A percentile compares a stretch with the other conserved stretches of the same genome.
Evolutionary conservation across 352 stramenopile species (phyloP).

Genomic region (Pythium plurisporium): DNA sequence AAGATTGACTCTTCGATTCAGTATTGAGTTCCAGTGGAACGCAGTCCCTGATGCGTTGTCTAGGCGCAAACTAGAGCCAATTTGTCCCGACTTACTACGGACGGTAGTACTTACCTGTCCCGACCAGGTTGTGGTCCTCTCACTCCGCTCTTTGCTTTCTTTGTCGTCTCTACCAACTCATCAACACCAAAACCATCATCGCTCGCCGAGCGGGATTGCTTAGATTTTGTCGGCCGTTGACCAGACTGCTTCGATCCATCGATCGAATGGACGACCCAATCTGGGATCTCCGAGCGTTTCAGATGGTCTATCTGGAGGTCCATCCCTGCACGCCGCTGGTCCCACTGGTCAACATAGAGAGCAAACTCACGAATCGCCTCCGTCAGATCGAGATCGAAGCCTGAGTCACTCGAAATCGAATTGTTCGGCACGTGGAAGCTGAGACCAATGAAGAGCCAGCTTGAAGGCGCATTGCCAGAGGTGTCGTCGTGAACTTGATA

Average conservation of each 20-base stretch:
- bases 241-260: conserved; percentile 10
- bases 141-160: conserved; percentile 7
- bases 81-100: too few species aligned
- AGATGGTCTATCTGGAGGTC: conserved; percentile 80
- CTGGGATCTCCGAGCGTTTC: conserved; percentile 40
- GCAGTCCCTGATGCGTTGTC: background rate
- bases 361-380: conserved; percentile 74
- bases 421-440: conserved; percentile 49
- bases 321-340: conserved; percentile 66
- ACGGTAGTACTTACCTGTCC: too few species aligned
- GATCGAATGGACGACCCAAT: conserved; percentile 54
- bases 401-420: background rate
- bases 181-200: background rate
- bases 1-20: background rate
- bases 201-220: conserved; percentile 1
- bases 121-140: too few species aligned
- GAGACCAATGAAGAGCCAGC: conserved; percentile 76
- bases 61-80: too few species aligned
- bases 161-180: background rate
- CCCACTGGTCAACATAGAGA: conserved; percentile 71
- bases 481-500: conserved; percentile 47
- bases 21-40: background rate
- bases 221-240: background rate
- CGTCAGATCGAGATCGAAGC: conserved; percentile 59
- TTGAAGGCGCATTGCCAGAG: conserved; percentile 31